A percentile compares a stretch with the other conserved stretches of the same genome.
Evolutionary conservation across 2,329 filamentous ascomycete species (phyloP).

Genomic region (Aureobasidium pullulans): DNA sequence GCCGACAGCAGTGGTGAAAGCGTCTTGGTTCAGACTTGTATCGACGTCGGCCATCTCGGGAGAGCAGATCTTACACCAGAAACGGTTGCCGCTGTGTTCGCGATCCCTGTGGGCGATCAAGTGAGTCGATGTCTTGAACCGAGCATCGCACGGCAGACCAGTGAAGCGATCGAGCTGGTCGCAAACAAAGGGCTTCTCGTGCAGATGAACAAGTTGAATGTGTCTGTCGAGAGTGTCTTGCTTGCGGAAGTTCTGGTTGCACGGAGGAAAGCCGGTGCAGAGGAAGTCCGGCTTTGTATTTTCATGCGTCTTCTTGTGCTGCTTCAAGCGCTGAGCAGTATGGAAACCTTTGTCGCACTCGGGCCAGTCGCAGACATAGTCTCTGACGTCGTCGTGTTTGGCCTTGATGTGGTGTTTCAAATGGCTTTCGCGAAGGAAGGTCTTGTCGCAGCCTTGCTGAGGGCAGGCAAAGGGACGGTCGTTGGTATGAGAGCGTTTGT

Average conservation of each 20-base stretch:
- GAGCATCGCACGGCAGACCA: slow-evolving; percentile 52
- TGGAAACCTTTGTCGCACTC: slow-evolving; percentile 75
- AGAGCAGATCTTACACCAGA: slow-evolving; percentile 70
- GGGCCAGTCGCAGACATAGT: slow-evolving; percentile 63
- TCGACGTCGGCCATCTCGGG: slow-evolving; percentile 21
- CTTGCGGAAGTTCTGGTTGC: slow-evolving; percentile 76
- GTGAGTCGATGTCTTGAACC: slow-evolving; percentile 66
- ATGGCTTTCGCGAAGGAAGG: slow-evolving; percentile 80
- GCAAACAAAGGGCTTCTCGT: slow-evolving; percentile 65
- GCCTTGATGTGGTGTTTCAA: slow-evolving; percentile 78
- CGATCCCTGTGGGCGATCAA: slow-evolving; percentile 64
- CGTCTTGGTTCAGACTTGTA: slow-evolving; percentile 23
- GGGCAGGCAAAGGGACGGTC: slow-evolving; percentile 72
- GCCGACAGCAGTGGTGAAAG: slow-evolving; percentile 17
- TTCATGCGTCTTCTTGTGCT: slow-evolving; percentile 68
- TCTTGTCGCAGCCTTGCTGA: slow-evolving; percentile 66
- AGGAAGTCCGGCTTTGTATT: slow-evolving; percentile 65
- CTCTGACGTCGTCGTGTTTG: slow-evolving; percentile 64
- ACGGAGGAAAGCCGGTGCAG: slow-evolving; percentile 63
- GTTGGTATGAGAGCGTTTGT: slow-evolving; percentile 78
- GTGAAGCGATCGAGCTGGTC: slow-evolving; percentile 47
- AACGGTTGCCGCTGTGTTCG: slow-evolving; percentile 61
- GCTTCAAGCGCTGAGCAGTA: slow-evolving; percentile 67
- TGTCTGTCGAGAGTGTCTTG: slow-evolving; percentile 80
- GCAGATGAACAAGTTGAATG: slow-evolving; percentile 66